Base-by-base conservation (phyloP, 805 yeast genomes). In the Wickerhamomyces bovis region DNA sequence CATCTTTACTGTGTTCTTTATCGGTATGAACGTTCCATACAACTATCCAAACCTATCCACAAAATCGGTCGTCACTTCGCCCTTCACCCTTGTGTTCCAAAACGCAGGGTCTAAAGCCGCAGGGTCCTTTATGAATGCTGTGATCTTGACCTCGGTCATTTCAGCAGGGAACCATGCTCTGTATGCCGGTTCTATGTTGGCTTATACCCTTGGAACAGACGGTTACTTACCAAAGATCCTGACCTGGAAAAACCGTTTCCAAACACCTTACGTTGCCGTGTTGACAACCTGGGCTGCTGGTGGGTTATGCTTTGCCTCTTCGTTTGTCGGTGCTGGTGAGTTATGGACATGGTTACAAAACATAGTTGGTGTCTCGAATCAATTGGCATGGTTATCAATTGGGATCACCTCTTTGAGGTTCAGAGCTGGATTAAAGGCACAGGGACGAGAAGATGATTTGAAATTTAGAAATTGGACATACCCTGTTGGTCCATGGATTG, bases 51-150 rank as follows among this genome's bases (percentile, higher is more conserved):
- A 67, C 40, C 62, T 76, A 58, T 81, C 81, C 49, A 67, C 70
- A 26, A 55, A 69, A n/a, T 77, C 80, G 49, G 84, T 83, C 19
- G 73, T 80, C 21, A 80, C 83, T 4, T 78, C 84, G 21, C 85
- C 85, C 1, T 81, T 79, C 53, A 84, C 81, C 41, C 73, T 80
- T 56, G 85, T 83, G 39, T 79, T 81, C 58, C 76, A 77, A 63
- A 75, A 75, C 53, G 85, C 82, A 3, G 84, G 85, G 36, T 79
- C 80, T 38, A 71, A 69, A 22, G 81, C 74, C 11, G 69, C 80
- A 49, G 77, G 81, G 48, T 82, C 80, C 54, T 77, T 81, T 53
- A 72, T 81, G 57, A 81, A 81, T 53, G 85, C 78, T 4, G 77
- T 74, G 43, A 77, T 81, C 52, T 65, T 80, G 57, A 73, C 81